phyloP scores from a whole-genome alignment of 2,329 filamentous ascomycete genomes.

The Verticillium zaregamsianum region DNA sequence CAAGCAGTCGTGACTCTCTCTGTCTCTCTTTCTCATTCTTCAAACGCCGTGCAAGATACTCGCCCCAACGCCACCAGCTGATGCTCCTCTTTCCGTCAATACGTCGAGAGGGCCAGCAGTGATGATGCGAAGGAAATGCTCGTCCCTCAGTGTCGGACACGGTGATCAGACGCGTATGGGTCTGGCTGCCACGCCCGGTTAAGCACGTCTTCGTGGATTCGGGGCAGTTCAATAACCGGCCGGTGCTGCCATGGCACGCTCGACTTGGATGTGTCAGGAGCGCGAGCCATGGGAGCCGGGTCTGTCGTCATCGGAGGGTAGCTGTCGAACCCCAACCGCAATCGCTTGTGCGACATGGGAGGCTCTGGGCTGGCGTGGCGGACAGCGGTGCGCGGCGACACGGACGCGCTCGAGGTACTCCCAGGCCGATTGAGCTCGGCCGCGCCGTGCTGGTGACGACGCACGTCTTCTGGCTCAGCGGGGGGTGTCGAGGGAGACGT shows the following conservation, averaged over 20 bases:
- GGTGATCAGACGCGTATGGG: conserved; percentile 32
- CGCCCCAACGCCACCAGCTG: too few relatives aligned
- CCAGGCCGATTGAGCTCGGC: conserved; percentile 33
- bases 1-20: neutral
- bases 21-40: too few relatives aligned
- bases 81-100: too few relatives aligned
- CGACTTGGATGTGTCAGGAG: conserved; percentile 32
- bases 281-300: conserved; percentile 23
- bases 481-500: conserved; percentile 50
- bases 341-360: conserved; percentile 40
- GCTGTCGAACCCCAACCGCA: conserved; percentile 42
- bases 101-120: too few relatives aligned
- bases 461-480: conserved; percentile 43
- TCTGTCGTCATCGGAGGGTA: conserved; percentile 32
- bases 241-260: conserved; percentile 31
- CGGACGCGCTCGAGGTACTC: conserved; percentile 41
- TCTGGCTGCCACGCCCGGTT: conserved; percentile 46
- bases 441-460: conserved; percentile 17
- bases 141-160: neutral
- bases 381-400: conserved; percentile 40
- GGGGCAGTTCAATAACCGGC: conserved; percentile 34
- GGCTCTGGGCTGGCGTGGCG: conserved; percentile 24
- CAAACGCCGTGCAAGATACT: too few relatives aligned
- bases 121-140: too few relatives aligned
- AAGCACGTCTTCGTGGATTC: conserved; percentile 45